Conservation (phyloP, 2,329 filamentous ascomycete genomes). For the Aurifilum marmelostoma region DNA sequence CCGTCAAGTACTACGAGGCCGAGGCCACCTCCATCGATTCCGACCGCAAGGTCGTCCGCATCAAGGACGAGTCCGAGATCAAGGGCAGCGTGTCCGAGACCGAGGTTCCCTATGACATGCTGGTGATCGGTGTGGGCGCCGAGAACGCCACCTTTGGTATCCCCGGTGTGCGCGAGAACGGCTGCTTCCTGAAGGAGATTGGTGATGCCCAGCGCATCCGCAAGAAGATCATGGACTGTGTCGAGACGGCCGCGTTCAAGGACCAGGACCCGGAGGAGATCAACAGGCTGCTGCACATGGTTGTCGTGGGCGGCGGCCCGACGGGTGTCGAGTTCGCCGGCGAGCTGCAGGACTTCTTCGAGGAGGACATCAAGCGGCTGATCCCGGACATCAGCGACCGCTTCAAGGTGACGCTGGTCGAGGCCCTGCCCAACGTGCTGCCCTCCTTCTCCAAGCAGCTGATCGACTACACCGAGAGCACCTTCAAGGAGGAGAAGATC, state of each 20-base stretch:
- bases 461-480: conserved; percentile 99
- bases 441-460: conserved; percentile 99
- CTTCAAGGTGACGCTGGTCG: conserved; percentile 96
- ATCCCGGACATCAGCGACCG: conserved; percentile 92
- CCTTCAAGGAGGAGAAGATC: conserved; percentile 98
- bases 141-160: conserved; percentile 99
- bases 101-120: conserved; percentile 96
- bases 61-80: conserved; percentile 91
- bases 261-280: conserved; percentile 86
- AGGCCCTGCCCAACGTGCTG: conserved; percentile 93
- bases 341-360: conserved; percentile 98
- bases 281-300: conserved; percentile 96
- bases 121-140: conserved; percentile 94
- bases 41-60: conserved; percentile 83
- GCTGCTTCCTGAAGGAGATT: conserved; percentile 98
- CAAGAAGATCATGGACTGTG: conserved; percentile 99
- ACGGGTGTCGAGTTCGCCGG: conserved; percentile 98
- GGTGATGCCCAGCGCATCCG: conserved; percentile 93
- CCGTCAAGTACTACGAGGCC: conserved; percentile 96
- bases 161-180: conserved; percentile 90
- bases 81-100: conserved; percentile 81
- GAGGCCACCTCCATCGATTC: conserved; percentile 95
- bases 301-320: conserved; percentile 89
- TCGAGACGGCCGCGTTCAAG: conserved; percentile 98
- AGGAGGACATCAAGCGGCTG: conserved; percentile 97